phyloP scores from a whole-genome alignment of 495 filamentous ascomycete species.

The Daldinia decipiens region DNA sequence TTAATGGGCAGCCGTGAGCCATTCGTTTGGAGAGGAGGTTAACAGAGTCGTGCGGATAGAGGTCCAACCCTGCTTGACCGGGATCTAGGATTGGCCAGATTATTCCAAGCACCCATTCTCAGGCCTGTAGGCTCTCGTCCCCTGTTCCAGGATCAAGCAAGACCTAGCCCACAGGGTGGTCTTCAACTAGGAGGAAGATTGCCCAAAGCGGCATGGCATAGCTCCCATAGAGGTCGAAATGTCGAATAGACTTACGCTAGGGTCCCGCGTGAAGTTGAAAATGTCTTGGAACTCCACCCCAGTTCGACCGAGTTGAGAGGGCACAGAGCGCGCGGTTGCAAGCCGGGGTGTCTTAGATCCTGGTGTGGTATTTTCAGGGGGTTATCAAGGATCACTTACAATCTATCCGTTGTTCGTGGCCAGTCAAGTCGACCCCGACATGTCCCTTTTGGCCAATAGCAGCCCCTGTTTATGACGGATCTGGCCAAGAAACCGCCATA shows the following conservation, averaged over 20 bases:
- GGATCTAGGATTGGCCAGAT: slow-evolving; percentile 37
- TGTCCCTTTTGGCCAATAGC: slow-evolving; percentile 24
- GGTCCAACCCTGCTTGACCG: slow-evolving; percentile 29
- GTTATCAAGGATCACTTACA: slow-evolving; percentile 33
- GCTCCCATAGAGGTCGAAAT: slow-evolving; percentile 12
- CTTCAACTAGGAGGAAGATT: slow-evolving; percentile 34
- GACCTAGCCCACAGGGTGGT: slow-evolving; percentile 20
- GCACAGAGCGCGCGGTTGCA: slow-evolving; percentile 45
- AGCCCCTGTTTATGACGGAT: slow-evolving; percentile 24
- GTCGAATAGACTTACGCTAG: slow-evolving; percentile 21
- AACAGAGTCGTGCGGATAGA: slow-evolving; percentile 26
- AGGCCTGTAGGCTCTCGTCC: slow-evolving; percentile 26
- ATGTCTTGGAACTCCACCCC: slow-evolving; percentile 27
- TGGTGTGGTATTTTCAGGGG: slow-evolving; percentile 45
- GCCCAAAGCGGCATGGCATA: slow-evolving; percentile 36
- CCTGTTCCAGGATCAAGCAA: slow-evolving; percentile 43
- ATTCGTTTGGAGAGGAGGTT: slow-evolving; percentile 39
- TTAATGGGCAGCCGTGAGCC: slow-evolving; percentile 27
- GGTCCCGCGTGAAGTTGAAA: slow-evolving; percentile 36
- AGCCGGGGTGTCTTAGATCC: slow-evolving; percentile 40
- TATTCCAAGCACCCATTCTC: slow-evolving; percentile 39
- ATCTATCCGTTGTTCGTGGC: slow-evolving; percentile 36
- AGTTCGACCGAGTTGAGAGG: slow-evolving; percentile 36
- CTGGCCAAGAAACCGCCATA: slow-evolving; percentile 24
- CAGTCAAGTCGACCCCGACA: slow-evolving; percentile 30